These are phyloP conservation scores for Penicillium sp. DNA, from an alignment of 2,329 filamentous ascomycete genomes.

Conservation along the genomic window DNA sequence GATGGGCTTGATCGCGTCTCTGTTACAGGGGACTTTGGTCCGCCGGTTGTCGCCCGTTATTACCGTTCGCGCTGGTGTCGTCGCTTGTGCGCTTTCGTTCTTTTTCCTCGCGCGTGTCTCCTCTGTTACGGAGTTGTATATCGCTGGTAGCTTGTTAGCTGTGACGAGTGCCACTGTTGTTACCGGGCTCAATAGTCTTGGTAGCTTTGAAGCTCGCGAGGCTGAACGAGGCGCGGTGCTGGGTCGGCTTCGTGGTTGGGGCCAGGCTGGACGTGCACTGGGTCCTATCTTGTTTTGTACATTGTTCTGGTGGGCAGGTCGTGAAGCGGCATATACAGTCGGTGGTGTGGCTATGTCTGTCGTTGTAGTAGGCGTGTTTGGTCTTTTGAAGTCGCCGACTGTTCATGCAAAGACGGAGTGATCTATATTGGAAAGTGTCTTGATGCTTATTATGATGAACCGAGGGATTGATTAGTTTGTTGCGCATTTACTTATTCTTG, in stretches of 20 bases:
- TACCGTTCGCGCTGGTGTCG: conserved; percentile 72
- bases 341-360: conserved; percentile 74
- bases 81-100: conserved; percentile 73
- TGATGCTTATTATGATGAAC: neutral
- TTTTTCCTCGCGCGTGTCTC: conserved; percentile 66
- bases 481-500: conserved; percentile 3
- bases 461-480: neutral
- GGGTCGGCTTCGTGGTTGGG: conserved; percentile 71
- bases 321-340: conserved; percentile 74
- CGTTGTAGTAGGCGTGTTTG: conserved; percentile 66
- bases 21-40: conserved; percentile 91
- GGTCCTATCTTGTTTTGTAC: conserved; percentile 89
- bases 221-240: conserved; percentile 79
- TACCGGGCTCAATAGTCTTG: conserved; percentile 83
- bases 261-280: conserved; percentile 79
- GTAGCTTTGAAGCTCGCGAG: conserved; percentile 78
- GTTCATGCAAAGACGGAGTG: conserved; percentile 10
- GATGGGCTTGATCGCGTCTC: conserved; percentile 80
- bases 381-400: conserved; percentile 60
- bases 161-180: conserved; percentile 92
- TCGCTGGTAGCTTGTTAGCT: conserved; percentile 75
- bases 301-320: conserved; percentile 96
- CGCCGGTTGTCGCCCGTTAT: conserved; percentile 74
- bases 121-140: conserved; percentile 66
- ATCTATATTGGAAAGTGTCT: no score